Evolutionary conservation across 805 yeast genomes (phyloP).

Genomic region (Wickerhamia fluorescens): DNA sequence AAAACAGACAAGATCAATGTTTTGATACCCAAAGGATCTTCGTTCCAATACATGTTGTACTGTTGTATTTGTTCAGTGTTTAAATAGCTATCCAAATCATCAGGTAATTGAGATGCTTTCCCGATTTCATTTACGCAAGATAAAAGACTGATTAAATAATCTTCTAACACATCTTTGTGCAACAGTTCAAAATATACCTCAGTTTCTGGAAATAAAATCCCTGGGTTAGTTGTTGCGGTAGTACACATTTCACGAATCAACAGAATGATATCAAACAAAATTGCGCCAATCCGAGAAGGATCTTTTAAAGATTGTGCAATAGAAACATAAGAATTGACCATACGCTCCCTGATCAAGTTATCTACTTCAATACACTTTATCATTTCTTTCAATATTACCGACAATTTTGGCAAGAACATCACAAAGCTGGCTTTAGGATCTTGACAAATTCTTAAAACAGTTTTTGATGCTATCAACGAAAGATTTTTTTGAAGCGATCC

Average conservation of each 20-base stretch:
- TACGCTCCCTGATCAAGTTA: constrained; percentile 47
- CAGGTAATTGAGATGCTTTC: constrained; percentile 59
- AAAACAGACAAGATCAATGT: constrained; percentile 34
- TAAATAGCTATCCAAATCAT: constrained; percentile 36
- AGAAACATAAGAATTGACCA: constrained; percentile 56
- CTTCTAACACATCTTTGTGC: constrained; percentile 19
- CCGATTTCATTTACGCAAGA: constrained; percentile 65
- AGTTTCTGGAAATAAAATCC: neutral
- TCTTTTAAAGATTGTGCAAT: constrained; percentile 49
- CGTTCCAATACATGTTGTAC: constrained; percentile 36
- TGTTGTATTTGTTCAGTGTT: constrained; percentile 24
- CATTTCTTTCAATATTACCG: constrained; percentile 41
- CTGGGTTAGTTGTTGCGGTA: constrained; percentile 3
- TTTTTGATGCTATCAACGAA: constrained; percentile 36
- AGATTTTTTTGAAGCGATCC: constrained; percentile 16
- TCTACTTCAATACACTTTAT: constrained; percentile 33
- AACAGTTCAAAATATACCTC: neutral
- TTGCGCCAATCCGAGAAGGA: constrained; percentile 27
- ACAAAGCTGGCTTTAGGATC: constrained; percentile 40
- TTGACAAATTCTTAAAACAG: constrained; percentile 54
- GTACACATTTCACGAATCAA: constrained; percentile 12
- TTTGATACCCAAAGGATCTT: constrained; percentile 43
- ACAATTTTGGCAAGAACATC: constrained; percentile 41
- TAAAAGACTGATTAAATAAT: constrained; percentile 50
- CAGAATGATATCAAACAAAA: constrained; percentile 13